A percentile compares a stretch with the other conserved stretches of the same genome.
Evolutionary conservation across 129 eudicot species (phyloP).

Genomic region (Solidago caesia): DNA sequence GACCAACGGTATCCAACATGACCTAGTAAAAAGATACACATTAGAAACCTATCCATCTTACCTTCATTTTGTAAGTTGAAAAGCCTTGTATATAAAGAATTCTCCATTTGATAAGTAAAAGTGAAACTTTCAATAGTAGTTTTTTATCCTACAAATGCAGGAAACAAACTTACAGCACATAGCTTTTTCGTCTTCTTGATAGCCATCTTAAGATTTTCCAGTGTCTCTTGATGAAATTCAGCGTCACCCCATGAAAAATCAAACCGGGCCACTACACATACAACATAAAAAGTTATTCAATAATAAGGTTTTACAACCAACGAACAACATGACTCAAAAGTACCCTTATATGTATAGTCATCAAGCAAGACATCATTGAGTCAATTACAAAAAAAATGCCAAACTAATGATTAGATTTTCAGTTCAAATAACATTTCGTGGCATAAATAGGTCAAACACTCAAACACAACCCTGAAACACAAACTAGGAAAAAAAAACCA

Average conservation of each 20-base stretch:
- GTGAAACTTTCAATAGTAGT: neutral
- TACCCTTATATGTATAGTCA: no score
- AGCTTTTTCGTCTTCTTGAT: conserved; percentile 70
- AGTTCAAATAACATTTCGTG: neutral
- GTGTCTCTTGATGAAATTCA: conserved; percentile 74
- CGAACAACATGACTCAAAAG: no score
- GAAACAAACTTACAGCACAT: conserved; percentile 63
- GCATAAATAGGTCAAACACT: conserved; percentile 12
- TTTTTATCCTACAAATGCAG: conserved; percentile 4
- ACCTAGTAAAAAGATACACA: conserved; percentile 43
- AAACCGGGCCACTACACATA: conserved; percentile 70
- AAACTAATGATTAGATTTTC: conserved; percentile 8
- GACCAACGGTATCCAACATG: conserved; percentile 85
- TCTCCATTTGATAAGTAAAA: neutral
- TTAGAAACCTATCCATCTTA: conserved; percentile 2
- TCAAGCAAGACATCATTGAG: no score
- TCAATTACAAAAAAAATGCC: neutral
- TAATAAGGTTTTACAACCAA: no score
- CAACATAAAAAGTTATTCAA: neutral
- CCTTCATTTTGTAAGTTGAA: neutral
- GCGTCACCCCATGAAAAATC: conserved; percentile 85
- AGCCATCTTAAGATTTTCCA: conserved; percentile 65
- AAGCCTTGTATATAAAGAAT: neutral
- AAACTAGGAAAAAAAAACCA: neutral
- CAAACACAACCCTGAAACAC: neutral